Evolutionary conservation across 768 basidiomycete species (phyloP).

Genomic region (Phaffia tasmanica): DNA sequence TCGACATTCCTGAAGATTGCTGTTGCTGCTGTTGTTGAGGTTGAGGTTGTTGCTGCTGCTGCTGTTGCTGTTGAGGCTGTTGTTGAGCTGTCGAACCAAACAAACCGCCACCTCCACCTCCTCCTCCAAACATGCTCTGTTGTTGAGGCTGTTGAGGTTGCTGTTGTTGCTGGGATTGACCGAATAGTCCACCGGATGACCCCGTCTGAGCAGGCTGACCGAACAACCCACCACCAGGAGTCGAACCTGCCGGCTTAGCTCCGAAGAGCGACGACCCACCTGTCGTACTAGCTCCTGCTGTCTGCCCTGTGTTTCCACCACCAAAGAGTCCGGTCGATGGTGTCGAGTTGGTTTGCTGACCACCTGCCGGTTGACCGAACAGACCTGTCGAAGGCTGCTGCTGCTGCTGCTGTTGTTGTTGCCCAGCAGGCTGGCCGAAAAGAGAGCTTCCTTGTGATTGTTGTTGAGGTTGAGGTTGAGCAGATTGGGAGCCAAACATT

Average conservation of each 20-base stretch:
- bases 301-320: too few relatives aligned
- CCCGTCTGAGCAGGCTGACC: neutral
- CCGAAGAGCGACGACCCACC: constrained; percentile 5
- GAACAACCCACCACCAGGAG: neutral
- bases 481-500: constrained; percentile 9
- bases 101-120: constrained; percentile 14
- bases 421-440: constrained; percentile 10
- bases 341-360: neutral
- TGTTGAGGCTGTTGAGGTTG: constrained; percentile 18
- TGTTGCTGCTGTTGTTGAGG: constrained; percentile 11
- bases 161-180: constrained; percentile 13
- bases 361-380: constrained; percentile 6
- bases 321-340: too few relatives aligned
- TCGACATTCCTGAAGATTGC: constrained; percentile 1
- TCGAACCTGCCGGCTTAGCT: neutral
- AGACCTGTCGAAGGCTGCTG: constrained; percentile 4
- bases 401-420: neutral
- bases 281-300: neutral
- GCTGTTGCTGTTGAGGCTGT: constrained; percentile 16
- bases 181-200: constrained; percentile 2
- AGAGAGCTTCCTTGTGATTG: constrained; percentile 5
- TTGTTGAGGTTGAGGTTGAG: constrained; percentile 6
- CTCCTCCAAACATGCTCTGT: constrained; percentile 16
- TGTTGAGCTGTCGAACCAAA: constrained; percentile 14
- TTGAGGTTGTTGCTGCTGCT: constrained; percentile 17